phyloP scores from a whole-genome alignment of 257 asterid genomes.

The Orobanche coerulescens region DNA sequence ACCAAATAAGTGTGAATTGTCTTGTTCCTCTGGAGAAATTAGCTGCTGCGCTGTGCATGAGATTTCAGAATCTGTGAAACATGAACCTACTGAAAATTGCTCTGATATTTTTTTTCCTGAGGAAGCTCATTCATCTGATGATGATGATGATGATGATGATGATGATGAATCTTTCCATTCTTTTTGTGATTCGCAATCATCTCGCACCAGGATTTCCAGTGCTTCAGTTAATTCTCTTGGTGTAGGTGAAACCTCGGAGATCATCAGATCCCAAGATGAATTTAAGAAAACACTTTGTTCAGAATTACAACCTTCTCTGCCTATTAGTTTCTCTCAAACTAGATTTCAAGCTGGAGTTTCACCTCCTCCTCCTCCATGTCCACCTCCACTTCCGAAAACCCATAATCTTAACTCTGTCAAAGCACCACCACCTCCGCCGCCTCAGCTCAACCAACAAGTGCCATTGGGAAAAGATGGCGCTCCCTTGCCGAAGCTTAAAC shows the following conservation, averaged over 20 bases:
- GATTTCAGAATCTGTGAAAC: conserved; percentile 21
- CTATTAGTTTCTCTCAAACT: no score
- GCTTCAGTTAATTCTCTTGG: conserved; percentile 46
- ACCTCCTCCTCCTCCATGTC: conserved; percentile 14
- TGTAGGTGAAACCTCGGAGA: conserved; percentile 30
- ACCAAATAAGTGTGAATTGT: conserved; percentile 5
- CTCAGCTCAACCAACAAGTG: no score
- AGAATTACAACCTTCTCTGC: no score
- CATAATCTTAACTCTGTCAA: conserved; percentile 10
- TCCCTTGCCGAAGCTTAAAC: conserved; percentile 58
- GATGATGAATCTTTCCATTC: conserved; percentile 66
- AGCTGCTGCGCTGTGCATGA: conserved; percentile 32
- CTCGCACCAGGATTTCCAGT: conserved; percentile 37
- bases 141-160: no score
- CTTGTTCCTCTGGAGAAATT: conserved; percentile 31
- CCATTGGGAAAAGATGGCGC: conserved; percentile 54
- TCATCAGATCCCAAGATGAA: conserved; percentile 22
- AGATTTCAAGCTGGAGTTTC: no score
- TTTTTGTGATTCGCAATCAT: conserved; percentile 42
- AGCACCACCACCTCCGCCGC: conserved; percentile 52
- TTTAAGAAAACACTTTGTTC: background rate
- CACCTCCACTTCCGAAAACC: background rate
- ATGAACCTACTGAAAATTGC: conserved; percentile 16
- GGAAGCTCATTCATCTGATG: conserved; percentile 34
- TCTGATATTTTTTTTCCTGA: no score